Conservation (phyloP, 805 yeast genomes). For the Nakazawaea wyomingensis region DNA sequence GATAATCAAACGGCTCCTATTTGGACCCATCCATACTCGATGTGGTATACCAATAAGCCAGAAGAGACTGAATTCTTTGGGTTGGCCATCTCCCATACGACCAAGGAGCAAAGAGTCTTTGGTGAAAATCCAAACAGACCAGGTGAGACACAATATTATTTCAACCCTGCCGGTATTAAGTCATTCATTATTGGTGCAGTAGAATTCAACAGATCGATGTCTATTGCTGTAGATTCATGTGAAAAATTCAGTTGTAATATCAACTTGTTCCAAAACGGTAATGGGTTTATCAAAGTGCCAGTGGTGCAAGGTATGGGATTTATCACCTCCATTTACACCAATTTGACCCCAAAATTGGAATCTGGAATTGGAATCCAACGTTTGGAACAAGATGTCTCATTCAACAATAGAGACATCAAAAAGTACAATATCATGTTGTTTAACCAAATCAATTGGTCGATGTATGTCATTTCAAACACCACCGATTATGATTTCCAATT, state of each 20-base stretch:
- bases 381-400: constrained; percentile 32
- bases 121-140: constrained; percentile 54
- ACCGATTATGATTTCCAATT: background rate
- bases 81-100: constrained; percentile 62
- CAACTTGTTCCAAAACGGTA: constrained; percentile 14
- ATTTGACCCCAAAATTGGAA: constrained; percentile 40
- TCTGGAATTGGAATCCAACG: constrained; percentile 52
- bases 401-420: constrained; percentile 28
- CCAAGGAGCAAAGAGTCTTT: constrained; percentile 53
- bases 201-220: constrained; percentile 29
- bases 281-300: constrained; percentile 44
- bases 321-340: constrained; percentile 54
- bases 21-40: constrained; percentile 79
- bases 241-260: constrained; percentile 25
- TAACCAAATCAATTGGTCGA: constrained; percentile 51
- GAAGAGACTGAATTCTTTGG: constrained; percentile 42
- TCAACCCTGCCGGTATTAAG: constrained; percentile 62
- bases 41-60: constrained; percentile 53
- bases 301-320: constrained; percentile 82
- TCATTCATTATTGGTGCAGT: constrained; percentile 48
- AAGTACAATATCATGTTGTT: constrained; percentile 47
- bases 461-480: constrained; percentile 38
- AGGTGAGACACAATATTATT: constrained; percentile 41
- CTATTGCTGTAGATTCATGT: constrained; percentile 25
- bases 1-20: constrained; percentile 63